Evolutionary conservation across 1,139 yeast species (phyloP).

Genomic region (Ogataea hybrid): DNA sequence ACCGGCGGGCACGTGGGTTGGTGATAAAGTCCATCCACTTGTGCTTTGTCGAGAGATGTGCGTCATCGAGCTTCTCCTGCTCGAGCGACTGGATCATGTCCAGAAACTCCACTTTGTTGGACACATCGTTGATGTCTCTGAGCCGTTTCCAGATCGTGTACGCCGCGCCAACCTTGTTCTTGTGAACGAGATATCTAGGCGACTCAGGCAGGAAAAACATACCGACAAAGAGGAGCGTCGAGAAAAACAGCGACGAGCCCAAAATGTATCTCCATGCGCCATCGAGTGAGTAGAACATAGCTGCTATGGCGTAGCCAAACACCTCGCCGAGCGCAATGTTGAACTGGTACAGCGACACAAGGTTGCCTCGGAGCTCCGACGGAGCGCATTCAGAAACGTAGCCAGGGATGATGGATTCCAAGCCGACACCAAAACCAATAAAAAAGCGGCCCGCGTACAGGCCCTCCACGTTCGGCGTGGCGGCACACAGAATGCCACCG

Average conservation of each 20-base stretch:
- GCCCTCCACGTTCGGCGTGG: conserved; percentile 44
- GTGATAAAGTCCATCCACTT: conserved; percentile 47
- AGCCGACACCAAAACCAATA: conserved; percentile 59
- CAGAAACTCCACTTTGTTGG: conserved; percentile 48
- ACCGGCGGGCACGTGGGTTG: conserved; percentile 56
- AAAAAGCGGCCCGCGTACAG: conserved; percentile 48
- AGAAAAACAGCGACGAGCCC: conserved; percentile 56
- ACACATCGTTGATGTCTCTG: conserved; percentile 41
- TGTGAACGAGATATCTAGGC: conserved; percentile 49
- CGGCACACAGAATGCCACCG: conserved; percentile 51
- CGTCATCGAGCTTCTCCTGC: conserved; percentile 35
- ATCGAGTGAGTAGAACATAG: conserved; percentile 51
- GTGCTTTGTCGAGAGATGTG: conserved; percentile 32
- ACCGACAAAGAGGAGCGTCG: conserved; percentile 47
- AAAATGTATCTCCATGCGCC: conserved; percentile 55
- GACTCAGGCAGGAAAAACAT: conserved; percentile 54
- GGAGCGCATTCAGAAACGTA: conserved; percentile 58
- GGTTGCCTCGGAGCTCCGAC: conserved; percentile 49
- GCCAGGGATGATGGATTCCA: conserved; percentile 57
- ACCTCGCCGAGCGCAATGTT: conserved; percentile 44
- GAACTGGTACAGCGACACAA: conserved; percentile 46
- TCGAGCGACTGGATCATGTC: conserved; percentile 40
- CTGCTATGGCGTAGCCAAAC: conserved; percentile 51
- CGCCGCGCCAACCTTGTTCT: conserved; percentile 43
- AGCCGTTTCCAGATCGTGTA: conserved; percentile 55